These are phyloP conservation scores for Plectosphaerella sp. DNA, from an alignment of 2,329 filamentous ascomycete species.

Conservation along the genomic window DNA sequence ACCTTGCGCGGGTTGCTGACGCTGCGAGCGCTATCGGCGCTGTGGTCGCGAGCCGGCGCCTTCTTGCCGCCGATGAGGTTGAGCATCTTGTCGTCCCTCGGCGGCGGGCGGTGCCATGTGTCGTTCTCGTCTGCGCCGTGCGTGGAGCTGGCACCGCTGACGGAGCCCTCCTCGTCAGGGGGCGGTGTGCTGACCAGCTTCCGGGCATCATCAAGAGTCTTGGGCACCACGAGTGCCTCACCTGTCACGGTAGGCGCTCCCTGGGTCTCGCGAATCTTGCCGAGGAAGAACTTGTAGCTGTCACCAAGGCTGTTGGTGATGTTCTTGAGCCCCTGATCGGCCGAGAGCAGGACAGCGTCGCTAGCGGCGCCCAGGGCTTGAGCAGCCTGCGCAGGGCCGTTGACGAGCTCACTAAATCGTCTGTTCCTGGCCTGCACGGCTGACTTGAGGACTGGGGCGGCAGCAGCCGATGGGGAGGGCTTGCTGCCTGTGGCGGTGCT, in stretches of 20 bases:
- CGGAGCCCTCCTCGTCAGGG: slow-evolving; percentile 55
- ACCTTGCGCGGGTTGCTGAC: slow-evolving; percentile 56
- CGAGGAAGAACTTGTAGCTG: slow-evolving; percentile 90
- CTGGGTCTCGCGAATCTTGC: slow-evolving; percentile 73
- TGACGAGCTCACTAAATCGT: slow-evolving; percentile 79
- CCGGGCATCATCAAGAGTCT: slow-evolving; percentile 87
- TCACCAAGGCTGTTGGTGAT: slow-evolving; percentile 87
- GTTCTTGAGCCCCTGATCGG: slow-evolving; percentile 87
- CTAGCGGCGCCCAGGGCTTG: slow-evolving; percentile 77
- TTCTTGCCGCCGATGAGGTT: slow-evolving; percentile 67
- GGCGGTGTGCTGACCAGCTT: slow-evolving; percentile 77
- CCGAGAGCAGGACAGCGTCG: slow-evolving; percentile 80
- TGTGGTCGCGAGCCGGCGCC: slow-evolving; percentile 58
- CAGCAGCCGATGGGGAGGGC: slow-evolving; percentile 29
- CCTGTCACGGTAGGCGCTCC: slow-evolving; percentile 34
- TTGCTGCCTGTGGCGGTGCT: slow-evolving; percentile 28
- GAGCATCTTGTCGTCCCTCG: slow-evolving; percentile 60
- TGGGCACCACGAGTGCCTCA: slow-evolving; percentile 62
- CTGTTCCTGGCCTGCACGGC: slow-evolving; percentile 59
- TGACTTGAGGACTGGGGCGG: slow-evolving; percentile 31
- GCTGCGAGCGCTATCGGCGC: slow-evolving; percentile 68
- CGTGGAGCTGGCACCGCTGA: slow-evolving; percentile 52
- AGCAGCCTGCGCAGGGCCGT: slow-evolving; percentile 76
- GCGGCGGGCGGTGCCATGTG: slow-evolving; percentile 18
- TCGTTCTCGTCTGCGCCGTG: slow-evolving; percentile 36